Evolutionary conservation across 2,329 filamentous ascomycete genomes (phyloP).

Genomic region (Samsoniella hepiali): DNA sequence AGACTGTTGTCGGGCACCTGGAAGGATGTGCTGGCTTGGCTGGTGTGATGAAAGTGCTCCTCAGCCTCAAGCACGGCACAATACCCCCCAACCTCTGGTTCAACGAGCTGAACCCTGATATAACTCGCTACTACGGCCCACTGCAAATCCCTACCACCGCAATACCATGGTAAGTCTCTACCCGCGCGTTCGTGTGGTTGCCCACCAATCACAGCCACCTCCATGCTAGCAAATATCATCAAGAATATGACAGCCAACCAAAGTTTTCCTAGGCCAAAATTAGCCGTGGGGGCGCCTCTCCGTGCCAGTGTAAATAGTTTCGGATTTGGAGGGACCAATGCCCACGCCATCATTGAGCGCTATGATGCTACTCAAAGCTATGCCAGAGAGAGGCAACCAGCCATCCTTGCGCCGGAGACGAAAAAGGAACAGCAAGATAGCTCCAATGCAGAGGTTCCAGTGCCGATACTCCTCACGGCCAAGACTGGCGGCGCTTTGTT

Average conservation of each 20-base stretch:
- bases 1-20: conserved; percentile 46
- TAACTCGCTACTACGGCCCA: conserved; percentile 23
- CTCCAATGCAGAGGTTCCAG: background rate
- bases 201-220: no score
- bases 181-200: no score
- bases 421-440: background rate
- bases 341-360: conserved; percentile 29
- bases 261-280: background rate
- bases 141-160: conserved; percentile 18
- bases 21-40: conserved; percentile 46
- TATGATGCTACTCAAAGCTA: conserved; percentile 15
- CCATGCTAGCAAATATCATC: no score
- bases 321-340: conserved; percentile 43
- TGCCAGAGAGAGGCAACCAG: no score
- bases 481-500: background rate
- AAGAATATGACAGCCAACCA: background rate
- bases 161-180: background rate
- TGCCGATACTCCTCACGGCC: background rate
- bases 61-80: conserved; percentile 43
- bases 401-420: background rate
- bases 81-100: conserved; percentile 46
- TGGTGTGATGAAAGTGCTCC: conserved; percentile 44
- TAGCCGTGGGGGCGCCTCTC: background rate
- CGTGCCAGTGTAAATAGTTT: conserved; percentile 42
- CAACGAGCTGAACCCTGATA: conserved; percentile 43